Conservation (phyloP, 2,329 filamentous ascomycete genomes). For the Sodiomyces alkalinus region DNA sequence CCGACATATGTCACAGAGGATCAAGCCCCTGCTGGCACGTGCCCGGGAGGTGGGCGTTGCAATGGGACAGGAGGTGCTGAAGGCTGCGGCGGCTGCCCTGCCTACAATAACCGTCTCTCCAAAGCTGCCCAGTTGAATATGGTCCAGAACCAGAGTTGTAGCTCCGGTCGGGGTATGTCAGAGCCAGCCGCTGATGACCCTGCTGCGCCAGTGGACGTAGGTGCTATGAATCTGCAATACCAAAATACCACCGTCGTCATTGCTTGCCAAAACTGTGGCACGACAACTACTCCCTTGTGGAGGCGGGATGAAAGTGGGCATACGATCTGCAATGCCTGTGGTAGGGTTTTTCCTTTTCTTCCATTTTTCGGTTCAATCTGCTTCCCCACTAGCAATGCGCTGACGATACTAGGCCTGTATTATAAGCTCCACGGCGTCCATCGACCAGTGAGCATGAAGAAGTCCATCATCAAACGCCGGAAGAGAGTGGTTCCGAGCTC, state of each 20-base stretch:
- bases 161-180: conserved; percentile 12
- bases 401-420: conserved; percentile 55
- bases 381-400: too few species aligned
- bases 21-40: conserved; percentile 67
- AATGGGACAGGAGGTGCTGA: conserved; percentile 94
- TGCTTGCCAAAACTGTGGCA: conserved; percentile 92
- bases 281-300: conserved; percentile 93
- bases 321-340: conserved; percentile 97
- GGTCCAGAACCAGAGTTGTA: conserved; percentile 28
- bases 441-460: conserved; percentile 96
- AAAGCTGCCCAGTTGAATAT: conserved; percentile 65
- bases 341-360: conserved; percentile 34
- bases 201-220: conserved; percentile 31
- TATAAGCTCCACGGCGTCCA: conserved; percentile 92
- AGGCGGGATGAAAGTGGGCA: conserved; percentile 85
- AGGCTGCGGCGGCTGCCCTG: conserved; percentile 88
- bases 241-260: conserved; percentile 54
- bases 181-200: conserved; percentile 18
- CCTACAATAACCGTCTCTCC: conserved; percentile 90
- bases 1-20: conserved; percentile 68
- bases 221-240: conserved; percentile 26
- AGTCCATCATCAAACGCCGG: conserved; percentile 86
- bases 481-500: conserved; percentile 84
- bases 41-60: conserved; percentile 85
- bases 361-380: conserved; percentile 1